phyloP scores from a whole-genome alignment of 164 flowering plant species.

The Brasenia schreberi region DNA sequence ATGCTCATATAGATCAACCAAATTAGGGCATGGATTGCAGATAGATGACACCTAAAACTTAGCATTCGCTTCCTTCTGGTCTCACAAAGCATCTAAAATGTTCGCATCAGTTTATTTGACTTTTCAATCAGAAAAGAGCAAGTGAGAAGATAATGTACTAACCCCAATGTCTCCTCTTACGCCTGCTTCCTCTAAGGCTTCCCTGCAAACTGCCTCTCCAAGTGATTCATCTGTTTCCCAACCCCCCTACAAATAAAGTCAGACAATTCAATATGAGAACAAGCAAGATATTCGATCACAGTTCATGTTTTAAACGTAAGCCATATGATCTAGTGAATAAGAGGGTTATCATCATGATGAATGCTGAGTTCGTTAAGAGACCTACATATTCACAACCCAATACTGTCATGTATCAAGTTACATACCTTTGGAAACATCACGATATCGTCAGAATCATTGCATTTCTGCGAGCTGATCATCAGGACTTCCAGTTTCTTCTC shows the following conservation, averaged over 20 bases:
- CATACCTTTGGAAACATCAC: conserved; percentile 76
- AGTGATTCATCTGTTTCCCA: conserved; percentile 73
- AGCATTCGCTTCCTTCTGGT: not conserved
- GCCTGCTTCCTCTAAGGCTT: conserved; percentile 79
- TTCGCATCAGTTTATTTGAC: not conserved
- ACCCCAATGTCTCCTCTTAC: conserved; percentile 47
- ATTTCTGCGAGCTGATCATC: conserved; percentile 56
- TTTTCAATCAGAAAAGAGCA: not conserved
- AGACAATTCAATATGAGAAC: not conserved
- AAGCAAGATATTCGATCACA: not conserved
- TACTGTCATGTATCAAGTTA: not conserved
- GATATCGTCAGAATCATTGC: conserved; percentile 10
- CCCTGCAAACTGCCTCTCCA: conserved; percentile 51
- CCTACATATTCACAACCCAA: too few relatives aligned
- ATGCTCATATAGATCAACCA: too few relatives aligned
- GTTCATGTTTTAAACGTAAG: not conserved
- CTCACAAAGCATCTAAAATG: not conserved
- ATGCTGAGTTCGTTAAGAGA: not conserved
- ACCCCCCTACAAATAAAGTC: conserved; percentile 45
- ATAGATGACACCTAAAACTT: too few relatives aligned
- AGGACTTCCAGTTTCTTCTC: conserved; percentile 34
- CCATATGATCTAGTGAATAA: not conserved
- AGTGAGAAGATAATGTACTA: conserved; percentile 1
- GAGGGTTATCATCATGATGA: not conserved
- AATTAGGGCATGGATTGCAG: too few relatives aligned